These are phyloP conservation scores for Chlorophyllum brunneum DNA, from an alignment of 768 basidiomycete genomes.

Conservation along the genomic window DNA sequence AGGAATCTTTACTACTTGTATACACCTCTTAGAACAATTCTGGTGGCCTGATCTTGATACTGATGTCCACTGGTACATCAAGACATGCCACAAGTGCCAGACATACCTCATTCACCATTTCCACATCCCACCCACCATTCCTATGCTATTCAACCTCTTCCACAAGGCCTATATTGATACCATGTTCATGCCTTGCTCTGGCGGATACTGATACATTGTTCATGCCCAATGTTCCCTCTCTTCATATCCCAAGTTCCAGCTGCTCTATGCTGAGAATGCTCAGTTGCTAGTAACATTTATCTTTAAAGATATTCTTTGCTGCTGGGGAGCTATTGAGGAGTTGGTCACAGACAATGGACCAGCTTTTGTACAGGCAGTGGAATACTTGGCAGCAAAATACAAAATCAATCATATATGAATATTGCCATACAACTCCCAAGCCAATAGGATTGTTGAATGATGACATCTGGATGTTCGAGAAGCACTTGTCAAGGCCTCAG, in stretches of 20 bases:
- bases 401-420: slow-evolving; percentile 36
- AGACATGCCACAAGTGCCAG: slow-evolving; percentile 31
- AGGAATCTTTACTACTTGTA: slow-evolving; percentile 20
- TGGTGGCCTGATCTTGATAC: slow-evolving; percentile 25
- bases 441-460: slow-evolving; percentile 34
- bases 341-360: slow-evolving; percentile 32
- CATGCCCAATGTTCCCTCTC: slow-evolving; percentile 23
- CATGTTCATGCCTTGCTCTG: slow-evolving; percentile 23
- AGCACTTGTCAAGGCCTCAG: slow-evolving; percentile 25
- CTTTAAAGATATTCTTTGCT: slow-evolving; percentile 27
- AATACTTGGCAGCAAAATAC: slow-evolving; percentile 19
- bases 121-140: slow-evolving; percentile 24
- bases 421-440: slow-evolving; percentile 36
- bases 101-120: slow-evolving; percentile 18
- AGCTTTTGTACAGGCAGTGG: slow-evolving; percentile 21
- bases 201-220: slow-evolving; percentile 21
- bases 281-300: slow-evolving; percentile 21
- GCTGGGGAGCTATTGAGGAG: slow-evolving; percentile 32
- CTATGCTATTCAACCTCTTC: slow-evolving; percentile 23
- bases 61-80: slow-evolving; percentile 28
- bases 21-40: slow-evolving; percentile 18
- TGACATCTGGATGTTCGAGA: slow-evolving; percentile 26
- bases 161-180: slow-evolving; percentile 23
- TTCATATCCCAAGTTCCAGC: slow-evolving; percentile 19
- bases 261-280: slow-evolving; percentile 19